Evolutionary conservation across 2,329 filamentous ascomycete genomes (phyloP).

Genomic region (Epichloe amarillans): DNA sequence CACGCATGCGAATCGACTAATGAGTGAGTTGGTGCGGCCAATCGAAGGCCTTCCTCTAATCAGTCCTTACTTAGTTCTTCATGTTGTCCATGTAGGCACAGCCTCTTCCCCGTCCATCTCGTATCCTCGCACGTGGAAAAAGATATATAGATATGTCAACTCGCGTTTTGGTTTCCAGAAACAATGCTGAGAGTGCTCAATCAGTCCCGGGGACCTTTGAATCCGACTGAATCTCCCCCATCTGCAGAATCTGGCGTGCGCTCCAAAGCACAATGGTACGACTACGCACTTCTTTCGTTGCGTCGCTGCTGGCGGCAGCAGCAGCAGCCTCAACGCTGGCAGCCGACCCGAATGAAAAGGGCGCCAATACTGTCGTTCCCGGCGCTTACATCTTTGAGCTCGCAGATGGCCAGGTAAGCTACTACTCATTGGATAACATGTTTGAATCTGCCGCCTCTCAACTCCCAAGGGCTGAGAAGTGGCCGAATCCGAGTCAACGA

Average conservation of each 20-base stretch:
- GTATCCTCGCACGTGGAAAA: neutral
- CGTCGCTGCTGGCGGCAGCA: conserved; percentile 8
- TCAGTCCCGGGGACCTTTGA: neutral
- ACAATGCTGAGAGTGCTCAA: neutral
- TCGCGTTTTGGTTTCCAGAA: neutral
- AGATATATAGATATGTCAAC: neutral
- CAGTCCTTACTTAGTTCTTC: too few species aligned
- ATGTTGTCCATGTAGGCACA: too few species aligned
- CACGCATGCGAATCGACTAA: too few species aligned
- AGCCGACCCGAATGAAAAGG: neutral
- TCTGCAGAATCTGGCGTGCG: neutral
- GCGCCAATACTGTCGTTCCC: conserved; percentile 3
- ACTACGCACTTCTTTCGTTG: conserved; percentile 6
- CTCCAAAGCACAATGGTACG: conserved; percentile 6
- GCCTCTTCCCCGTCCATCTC: neutral
- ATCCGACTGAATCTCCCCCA: neutral
- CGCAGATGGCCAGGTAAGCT: conserved; percentile 8
- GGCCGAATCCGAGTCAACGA: neutral
- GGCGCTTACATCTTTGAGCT: conserved; percentile 14
- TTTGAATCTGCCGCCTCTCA: too few species aligned
- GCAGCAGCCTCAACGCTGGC: conserved; percentile 7
- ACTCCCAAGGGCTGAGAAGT: neutral
- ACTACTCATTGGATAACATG: too few species aligned
- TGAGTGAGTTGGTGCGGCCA: too few species aligned
- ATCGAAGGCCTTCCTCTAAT: too few species aligned